A percentile compares a stretch with the other conserved stretches of the same genome.
phyloP scores from a whole-genome alignment of 208 protist genomes.

The Trypanosoma platydactyli region DNA sequence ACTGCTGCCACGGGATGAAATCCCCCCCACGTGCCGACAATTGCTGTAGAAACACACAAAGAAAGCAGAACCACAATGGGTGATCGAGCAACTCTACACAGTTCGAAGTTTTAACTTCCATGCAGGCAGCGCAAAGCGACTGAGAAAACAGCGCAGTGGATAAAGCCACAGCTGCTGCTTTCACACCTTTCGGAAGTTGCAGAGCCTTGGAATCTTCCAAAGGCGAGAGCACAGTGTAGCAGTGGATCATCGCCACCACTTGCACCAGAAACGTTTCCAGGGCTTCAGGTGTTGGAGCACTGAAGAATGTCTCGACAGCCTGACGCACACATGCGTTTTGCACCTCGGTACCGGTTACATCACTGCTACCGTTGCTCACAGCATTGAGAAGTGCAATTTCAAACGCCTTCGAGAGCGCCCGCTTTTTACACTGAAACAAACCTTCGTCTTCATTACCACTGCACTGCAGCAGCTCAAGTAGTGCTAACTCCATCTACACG shows the following conservation, averaged over 20 bases:
- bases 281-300: conserved; percentile 1
- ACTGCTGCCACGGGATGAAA: conserved; percentile 39
- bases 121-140: not conserved
- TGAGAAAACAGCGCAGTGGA: conserved; percentile 31
- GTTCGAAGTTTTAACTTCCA: not conserved
- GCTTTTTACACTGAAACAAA: not conserved
- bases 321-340: conserved; percentile 3
- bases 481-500: conserved; percentile 12
- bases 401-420: conserved; percentile 14
- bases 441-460: not conserved
- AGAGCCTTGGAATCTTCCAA: not conserved
- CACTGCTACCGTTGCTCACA: not conserved
- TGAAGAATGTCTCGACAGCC: conserved; percentile 20
- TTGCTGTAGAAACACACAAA: conserved; percentile 75
- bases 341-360: not conserved
- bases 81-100: not conserved
- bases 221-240: conserved; percentile 15
- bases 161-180: conserved; percentile 30
- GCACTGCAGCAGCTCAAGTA: conserved; percentile 15
- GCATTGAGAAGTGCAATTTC: conserved; percentile 1
- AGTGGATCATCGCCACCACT: conserved; percentile 23
- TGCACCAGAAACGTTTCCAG: conserved; percentile 37
- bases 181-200: conserved; percentile 26
- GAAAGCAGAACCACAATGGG: conserved; percentile 59
- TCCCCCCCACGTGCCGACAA: conserved; percentile 54